phyloP scores from a whole-genome alignment of 306 rosid genomes.

The Astragalus glycyphyllos region DNA sequence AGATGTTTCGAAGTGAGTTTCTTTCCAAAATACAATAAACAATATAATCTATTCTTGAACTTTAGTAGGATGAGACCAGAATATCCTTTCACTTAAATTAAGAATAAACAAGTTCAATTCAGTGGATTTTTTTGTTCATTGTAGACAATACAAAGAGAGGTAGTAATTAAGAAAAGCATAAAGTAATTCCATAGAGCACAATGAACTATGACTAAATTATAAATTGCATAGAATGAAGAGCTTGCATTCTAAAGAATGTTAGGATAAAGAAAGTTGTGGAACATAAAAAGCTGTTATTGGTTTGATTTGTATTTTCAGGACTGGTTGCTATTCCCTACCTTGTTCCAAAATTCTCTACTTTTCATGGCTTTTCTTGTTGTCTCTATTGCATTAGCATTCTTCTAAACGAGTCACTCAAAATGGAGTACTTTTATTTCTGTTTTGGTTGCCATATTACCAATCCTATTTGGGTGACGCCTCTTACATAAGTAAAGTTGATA shows the following conservation, averaged over 20 bases:
- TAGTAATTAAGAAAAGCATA: slow-evolving; percentile 58
- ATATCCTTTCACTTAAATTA: not conserved
- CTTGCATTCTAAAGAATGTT: slow-evolving; percentile 72
- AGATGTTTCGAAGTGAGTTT: not conserved
- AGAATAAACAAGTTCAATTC: not conserved
- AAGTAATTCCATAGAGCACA: slow-evolving; percentile 75
- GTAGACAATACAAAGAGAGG: slow-evolving; percentile 16
- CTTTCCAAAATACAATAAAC: not conserved
- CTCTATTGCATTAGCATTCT: slow-evolving; percentile 30
- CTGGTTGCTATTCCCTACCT: slow-evolving; percentile 51
- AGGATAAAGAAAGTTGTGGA: slow-evolving; percentile 53
- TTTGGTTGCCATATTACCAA: slow-evolving; percentile 34
- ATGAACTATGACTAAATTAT: slow-evolving; percentile 55
- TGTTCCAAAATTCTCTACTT: slow-evolving; percentile 57
- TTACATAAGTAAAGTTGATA: not conserved
- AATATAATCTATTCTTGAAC: not conserved
- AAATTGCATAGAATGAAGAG: slow-evolving; percentile 61
- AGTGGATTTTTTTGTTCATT: not conserved
- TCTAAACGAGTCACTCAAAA: slow-evolving; percentile 25
- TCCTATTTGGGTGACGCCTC: not conserved
- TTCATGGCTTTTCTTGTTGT: slow-evolving; percentile 48
- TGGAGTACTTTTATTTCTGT: slow-evolving; percentile 23
- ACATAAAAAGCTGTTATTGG: slow-evolving; percentile 54
- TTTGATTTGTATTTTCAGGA: slow-evolving; percentile 30
- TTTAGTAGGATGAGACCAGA: not conserved